Evolutionary conservation across 176 grass and related monocot genomes (phyloP).

Genomic region (Oryza longistaminata): DNA sequence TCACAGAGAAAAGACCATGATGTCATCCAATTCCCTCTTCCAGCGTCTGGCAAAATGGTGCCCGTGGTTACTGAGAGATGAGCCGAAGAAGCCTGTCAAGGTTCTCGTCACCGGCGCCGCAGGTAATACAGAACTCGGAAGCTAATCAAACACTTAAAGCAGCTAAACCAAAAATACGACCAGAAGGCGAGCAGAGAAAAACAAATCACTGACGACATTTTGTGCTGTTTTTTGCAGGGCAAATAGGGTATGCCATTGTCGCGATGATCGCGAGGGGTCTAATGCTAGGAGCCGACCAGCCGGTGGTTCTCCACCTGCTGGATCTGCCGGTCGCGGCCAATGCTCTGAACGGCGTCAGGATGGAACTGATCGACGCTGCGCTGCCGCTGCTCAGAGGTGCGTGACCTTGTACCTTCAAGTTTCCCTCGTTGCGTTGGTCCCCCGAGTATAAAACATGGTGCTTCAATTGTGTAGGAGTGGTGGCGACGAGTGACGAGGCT

Average conservation of each 20-base stretch:
- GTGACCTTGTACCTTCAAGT: neutral
- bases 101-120: conserved; percentile 74
- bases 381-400: conserved; percentile 72
- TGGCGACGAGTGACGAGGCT: conserved; percentile 54
- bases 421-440: neutral
- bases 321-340: conserved; percentile 40
- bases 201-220: neutral
- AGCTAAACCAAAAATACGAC: neutral
- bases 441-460: neutral
- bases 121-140: conserved; percentile 33
- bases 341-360: conserved; percentile 57
- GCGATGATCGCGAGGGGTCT: conserved; percentile 75
- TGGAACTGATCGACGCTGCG: conserved; percentile 74
- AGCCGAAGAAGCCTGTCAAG: conserved; percentile 53
- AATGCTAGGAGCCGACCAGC: conserved; percentile 72
- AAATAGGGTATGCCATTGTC: conserved; percentile 74
- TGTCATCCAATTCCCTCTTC: conserved; percentile 39
- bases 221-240: conserved; percentile 39
- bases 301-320: conserved; percentile 77
- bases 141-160: neutral
- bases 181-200: neutral
- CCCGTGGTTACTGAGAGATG: conserved; percentile 24
- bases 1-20: neutral
- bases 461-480: conserved; percentile 45
- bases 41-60: conserved; percentile 46